These are phyloP conservation scores for Alternaria angustiovoidea DNA, from an alignment of 2,329 filamentous ascomycete species.

Conservation along the genomic window DNA sequence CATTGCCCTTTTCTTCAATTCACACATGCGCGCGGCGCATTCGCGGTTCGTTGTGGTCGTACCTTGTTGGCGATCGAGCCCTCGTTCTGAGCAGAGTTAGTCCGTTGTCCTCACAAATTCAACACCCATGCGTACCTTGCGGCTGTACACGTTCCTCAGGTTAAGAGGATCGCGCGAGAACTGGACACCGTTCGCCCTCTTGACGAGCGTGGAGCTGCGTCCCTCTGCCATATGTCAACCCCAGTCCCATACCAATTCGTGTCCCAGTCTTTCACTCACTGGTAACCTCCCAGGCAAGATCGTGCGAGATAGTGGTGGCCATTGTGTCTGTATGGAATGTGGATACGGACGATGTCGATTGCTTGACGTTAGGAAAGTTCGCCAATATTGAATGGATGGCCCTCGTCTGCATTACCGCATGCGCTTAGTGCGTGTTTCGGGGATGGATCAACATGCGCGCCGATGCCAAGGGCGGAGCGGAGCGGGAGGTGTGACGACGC, in stretches of 20 bases:
- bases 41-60: slow-evolving; percentile 44
- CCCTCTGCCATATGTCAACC: slow-evolving; percentile 65
- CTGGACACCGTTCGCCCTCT: slow-evolving; percentile 84
- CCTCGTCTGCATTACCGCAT: slow-evolving; percentile 40
- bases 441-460: slow-evolving; percentile 31
- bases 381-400: slow-evolving; percentile 31
- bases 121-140: slow-evolving; percentile 71
- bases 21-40: slow-evolving; percentile 8
- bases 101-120: slow-evolving; percentile 16
- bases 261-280: slow-evolving; percentile 69
- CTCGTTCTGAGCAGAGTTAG: slow-evolving; percentile 70
- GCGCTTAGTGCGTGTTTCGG: slow-evolving; percentile 32
- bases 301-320: slow-evolving; percentile 75
- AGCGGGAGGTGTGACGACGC: slow-evolving; percentile 24
- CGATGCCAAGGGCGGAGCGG: slow-evolving; percentile 20
- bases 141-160: slow-evolving; percentile 87
- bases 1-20: slow-evolving; percentile 1
- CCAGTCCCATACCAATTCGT: slow-evolving; percentile 10
- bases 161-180: slow-evolving; percentile 96
- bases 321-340: slow-evolving; percentile 50
- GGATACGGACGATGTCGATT: slow-evolving; percentile 37
- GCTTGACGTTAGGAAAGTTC: slow-evolving; percentile 27
- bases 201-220: slow-evolving; percentile 91
- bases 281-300: slow-evolving; percentile 94
- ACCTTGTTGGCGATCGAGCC: slow-evolving; percentile 96